Evolutionary conservation across 1,284 basidiomycete species (phyloP).

Genomic region (Moesziomyces aphidis): DNA sequence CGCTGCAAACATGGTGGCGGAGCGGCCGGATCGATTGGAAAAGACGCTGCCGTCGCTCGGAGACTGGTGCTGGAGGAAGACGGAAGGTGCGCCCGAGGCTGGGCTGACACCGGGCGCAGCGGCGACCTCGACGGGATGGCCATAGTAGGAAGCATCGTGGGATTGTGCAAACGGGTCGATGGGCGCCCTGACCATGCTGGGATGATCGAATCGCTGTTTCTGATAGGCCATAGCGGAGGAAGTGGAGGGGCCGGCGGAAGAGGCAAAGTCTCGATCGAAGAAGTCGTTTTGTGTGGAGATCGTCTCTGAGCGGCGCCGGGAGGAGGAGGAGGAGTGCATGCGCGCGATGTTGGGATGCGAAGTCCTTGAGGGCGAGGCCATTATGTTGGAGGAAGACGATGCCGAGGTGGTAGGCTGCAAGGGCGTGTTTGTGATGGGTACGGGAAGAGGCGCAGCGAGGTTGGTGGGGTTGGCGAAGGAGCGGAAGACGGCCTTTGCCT

Average conservation of each 20-base stretch:
- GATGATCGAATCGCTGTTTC: conserved; percentile 24
- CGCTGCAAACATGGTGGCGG: conserved; percentile 24
- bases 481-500: conserved; percentile 57
- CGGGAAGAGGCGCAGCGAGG: conserved; percentile 48
- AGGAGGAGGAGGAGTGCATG: conserved; percentile 21
- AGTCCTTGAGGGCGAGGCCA: conserved; percentile 19
- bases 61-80: conserved; percentile 43
- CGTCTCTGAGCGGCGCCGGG: conserved; percentile 30
- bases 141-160: conserved; percentile 36
- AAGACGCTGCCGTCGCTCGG: conserved; percentile 36
- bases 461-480: conserved; percentile 59
- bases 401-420: conserved; percentile 9
- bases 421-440: conserved; percentile 13
- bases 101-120: conserved; percentile 10
- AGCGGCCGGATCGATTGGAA: conserved; percentile 31
- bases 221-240: background rate
- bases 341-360: conserved; percentile 7
- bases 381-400: conserved; percentile 10
- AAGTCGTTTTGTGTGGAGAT: conserved; percentile 11
- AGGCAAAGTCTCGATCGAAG: conserved; percentile 14
- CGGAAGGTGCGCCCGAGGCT: conserved; percentile 5
- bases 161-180: conserved; percentile 22
- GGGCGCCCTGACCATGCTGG: conserved; percentile 4
- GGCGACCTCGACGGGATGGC: conserved; percentile 14
- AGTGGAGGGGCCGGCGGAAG: background rate